phyloP scores from a whole-genome alignment of 1,139 yeast genomes.

The Blastobotrys illinoisensis region DNA sequence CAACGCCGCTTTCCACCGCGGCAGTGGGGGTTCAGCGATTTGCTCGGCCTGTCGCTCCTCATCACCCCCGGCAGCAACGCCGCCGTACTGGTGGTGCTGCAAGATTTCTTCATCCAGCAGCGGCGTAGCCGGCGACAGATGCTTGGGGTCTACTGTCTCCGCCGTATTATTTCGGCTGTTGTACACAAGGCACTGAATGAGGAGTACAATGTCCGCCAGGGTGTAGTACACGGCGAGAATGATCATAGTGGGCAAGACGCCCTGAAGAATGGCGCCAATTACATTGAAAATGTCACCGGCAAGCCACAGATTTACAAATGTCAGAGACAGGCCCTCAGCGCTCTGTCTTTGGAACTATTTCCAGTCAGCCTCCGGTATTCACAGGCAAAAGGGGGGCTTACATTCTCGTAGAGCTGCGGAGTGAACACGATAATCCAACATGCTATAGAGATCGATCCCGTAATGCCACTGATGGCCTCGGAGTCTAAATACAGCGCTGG shows the following conservation, averaged over 20 bases:
- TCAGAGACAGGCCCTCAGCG: slow-evolving; percentile 78
- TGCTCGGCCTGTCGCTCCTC: slow-evolving; percentile 24
- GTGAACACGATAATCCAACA: slow-evolving; percentile 98
- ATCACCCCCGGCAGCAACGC: slow-evolving; percentile 34
- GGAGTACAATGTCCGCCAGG: slow-evolving; percentile 75
- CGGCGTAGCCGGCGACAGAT: slow-evolving; percentile 87
- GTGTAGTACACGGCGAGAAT: slow-evolving; percentile 88
- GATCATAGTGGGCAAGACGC: slow-evolving; percentile 88
- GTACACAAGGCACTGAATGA: slow-evolving; percentile 76
- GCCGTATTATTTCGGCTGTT: slow-evolving; percentile 39
- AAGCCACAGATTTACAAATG: slow-evolving; percentile 81
- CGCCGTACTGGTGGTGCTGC: slow-evolving; percentile 3
- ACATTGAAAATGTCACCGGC: slow-evolving; percentile 90
- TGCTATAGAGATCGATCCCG: slow-evolving; percentile 89
- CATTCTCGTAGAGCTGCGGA: slow-evolving; percentile 90
- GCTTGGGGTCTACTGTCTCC: slow-evolving; percentile 62
- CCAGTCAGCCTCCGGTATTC: background rate
- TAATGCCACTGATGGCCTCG: slow-evolving; percentile 78
- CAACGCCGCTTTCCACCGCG: slow-evolving; percentile 27
- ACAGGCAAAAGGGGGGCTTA: slow-evolving; percentile 16
- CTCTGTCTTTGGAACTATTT: slow-evolving; percentile 60
- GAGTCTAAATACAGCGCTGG: slow-evolving; percentile 44
- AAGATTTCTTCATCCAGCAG: slow-evolving; percentile 51
- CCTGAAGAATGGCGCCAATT: slow-evolving; percentile 80
- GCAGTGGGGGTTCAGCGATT: slow-evolving; percentile 9